Evolutionary conservation across 139 green algal genomes (phyloP).

Genomic region (Coelastrella sp.): DNA sequence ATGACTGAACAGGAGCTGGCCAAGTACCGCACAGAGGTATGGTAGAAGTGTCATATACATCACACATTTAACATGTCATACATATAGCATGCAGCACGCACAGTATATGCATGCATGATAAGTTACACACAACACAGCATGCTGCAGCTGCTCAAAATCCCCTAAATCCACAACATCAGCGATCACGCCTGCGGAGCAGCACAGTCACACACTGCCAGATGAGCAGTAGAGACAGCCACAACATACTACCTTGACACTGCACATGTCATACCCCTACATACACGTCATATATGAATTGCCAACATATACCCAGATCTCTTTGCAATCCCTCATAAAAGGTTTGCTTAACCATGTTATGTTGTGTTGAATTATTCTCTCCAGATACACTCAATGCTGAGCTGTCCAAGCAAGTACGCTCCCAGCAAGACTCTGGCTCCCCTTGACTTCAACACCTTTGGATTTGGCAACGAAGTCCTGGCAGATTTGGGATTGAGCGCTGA

Average conservation of each 20-base stretch:
- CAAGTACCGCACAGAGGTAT: conserved; percentile 14
- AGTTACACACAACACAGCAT: no score
- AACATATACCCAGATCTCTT: not conserved
- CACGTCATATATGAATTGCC: no score
- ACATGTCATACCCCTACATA: no score
- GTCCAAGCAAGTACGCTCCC: conserved; percentile 12
- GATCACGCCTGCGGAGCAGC: no score
- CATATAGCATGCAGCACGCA: not conserved
- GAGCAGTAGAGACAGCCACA: no score
- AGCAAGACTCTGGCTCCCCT: conserved; percentile 46
- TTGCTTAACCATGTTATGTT: not conserved
- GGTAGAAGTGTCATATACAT: no score
- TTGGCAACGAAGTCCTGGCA: not conserved
- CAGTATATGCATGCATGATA: not conserved
- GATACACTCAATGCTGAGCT: conserved; percentile 22
- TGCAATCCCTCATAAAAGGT: no score
- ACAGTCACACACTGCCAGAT: no score
- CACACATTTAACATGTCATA: no score
- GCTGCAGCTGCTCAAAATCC: no score
- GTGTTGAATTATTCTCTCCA: not conserved
- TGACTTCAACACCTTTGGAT: conserved; percentile 31
- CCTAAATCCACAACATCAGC: no score
- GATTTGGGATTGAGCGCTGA: not conserved
- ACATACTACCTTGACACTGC: no score
- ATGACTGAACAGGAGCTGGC: conserved; percentile 43